Evolutionary conservation across 2,329 filamentous ascomycete species (phyloP).

Genomic region (Immersiporthe knoxdaviesiana): DNA sequence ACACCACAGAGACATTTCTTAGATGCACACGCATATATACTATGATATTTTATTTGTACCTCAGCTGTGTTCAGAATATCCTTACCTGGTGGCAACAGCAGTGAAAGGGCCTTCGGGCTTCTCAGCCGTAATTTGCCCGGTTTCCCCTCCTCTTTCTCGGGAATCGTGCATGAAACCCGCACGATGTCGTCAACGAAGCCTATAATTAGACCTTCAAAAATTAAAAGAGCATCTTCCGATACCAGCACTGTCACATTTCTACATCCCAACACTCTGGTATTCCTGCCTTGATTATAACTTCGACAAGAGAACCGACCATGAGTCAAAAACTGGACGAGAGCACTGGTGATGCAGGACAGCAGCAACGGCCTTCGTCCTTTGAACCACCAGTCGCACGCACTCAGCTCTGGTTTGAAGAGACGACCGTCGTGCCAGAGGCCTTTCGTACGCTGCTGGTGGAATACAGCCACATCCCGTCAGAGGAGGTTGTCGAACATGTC

Average conservation of each 20-base stretch:
- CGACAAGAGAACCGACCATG: background rate
- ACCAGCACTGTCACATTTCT: background rate
- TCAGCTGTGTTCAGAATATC: background rate
- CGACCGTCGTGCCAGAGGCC: constrained; percentile 13
- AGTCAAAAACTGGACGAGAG: background rate
- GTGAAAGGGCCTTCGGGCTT: background rate
- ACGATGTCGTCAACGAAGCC: background rate
- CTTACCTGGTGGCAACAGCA: background rate
- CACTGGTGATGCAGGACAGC: background rate
- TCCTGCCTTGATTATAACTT: background rate
- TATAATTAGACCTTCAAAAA: background rate
- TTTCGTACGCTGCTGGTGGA: constrained; percentile 20
- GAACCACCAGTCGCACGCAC: constrained; percentile 1
- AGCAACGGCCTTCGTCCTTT: background rate
- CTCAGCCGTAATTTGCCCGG: background rate
- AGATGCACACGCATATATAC: background rate
- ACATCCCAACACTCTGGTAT: background rate
- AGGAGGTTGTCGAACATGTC: constrained; percentile 25
- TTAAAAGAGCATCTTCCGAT: background rate
- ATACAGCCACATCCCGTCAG: constrained; percentile 18
- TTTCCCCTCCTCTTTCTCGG: background rate
- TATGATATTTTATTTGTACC: background rate
- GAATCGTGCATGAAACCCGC: constrained; percentile 5
- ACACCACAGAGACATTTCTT: background rate
- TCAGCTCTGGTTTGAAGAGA: constrained; percentile 25